Conservation (phyloP, 345 rosid species). For the Diplotaxis tenuifolia region DNA sequence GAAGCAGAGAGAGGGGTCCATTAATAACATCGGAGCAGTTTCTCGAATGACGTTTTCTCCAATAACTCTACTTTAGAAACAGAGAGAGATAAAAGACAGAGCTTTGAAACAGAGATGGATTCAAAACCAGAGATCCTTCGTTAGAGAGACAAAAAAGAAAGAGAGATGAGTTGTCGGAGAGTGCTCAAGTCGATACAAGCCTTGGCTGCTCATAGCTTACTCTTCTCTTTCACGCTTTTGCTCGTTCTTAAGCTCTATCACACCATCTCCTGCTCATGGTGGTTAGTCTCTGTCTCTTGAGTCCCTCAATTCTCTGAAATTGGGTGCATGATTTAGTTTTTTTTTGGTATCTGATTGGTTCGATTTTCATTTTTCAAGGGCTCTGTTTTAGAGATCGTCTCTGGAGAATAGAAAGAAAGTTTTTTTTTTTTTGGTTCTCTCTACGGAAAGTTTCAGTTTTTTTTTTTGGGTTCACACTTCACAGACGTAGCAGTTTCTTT, state of each 20-base stretch:
- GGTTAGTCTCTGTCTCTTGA: conserved; percentile 46
- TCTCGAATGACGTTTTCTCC: conserved; percentile 26
- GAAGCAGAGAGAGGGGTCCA: conserved; percentile 23
- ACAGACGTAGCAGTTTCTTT: background rate
- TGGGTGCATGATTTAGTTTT: conserved; percentile 6
- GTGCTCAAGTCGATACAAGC: conserved; percentile 90
- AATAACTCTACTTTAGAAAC: conserved; percentile 8
- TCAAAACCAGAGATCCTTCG: background rate
- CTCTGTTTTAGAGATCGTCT: conserved; percentile 10
- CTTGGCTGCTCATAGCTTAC: conserved; percentile 71
- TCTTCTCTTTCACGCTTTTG: conserved; percentile 66
- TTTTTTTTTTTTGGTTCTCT: background rate
- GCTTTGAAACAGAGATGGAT: conserved; percentile 10
- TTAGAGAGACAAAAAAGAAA: background rate
- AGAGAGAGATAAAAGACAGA: background rate
- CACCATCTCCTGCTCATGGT: conserved; percentile 70
- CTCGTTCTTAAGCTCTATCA: conserved; percentile 74
- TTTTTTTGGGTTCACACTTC: background rate
- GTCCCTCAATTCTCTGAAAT: background rate
- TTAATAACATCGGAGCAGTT: background rate
- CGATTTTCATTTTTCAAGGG: background rate
- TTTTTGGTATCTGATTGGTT: conserved; percentile 1
- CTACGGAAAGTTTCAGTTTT: background rate
- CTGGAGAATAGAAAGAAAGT: background rate
- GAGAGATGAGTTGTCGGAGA: conserved; percentile 78